Evolutionary conservation across 768 basidiomycete species (phyloP).

Genomic region (Trametes punicea): DNA sequence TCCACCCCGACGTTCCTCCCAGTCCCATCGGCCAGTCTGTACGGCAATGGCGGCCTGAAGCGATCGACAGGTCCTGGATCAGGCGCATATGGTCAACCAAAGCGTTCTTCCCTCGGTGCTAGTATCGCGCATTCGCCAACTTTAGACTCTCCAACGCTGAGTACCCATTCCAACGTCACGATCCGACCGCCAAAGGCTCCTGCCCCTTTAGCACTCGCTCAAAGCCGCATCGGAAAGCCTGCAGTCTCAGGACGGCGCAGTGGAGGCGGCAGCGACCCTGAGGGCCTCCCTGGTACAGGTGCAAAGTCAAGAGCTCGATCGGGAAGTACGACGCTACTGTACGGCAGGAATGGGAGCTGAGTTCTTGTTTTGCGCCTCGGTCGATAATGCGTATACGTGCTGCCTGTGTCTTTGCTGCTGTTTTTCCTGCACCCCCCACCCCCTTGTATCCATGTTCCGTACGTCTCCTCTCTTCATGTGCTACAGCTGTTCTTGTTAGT

Average conservation of each 20-base stretch:
- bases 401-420: neutral
- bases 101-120: slow-evolving; percentile 63
- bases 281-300: neutral
- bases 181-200: slow-evolving; percentile 26
- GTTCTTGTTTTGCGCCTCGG: neutral
- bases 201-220: slow-evolving; percentile 22
- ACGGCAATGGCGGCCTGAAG: slow-evolving; percentile 48
- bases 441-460: neutral
- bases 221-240: slow-evolving; percentile 35
- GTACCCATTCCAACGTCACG: slow-evolving; percentile 27
- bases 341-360: slow-evolving; percentile 15
- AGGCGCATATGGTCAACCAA: slow-evolving; percentile 41
- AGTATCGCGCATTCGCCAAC: slow-evolving; percentile 34
- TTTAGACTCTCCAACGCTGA: slow-evolving; percentile 10
- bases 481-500: slow-evolving; percentile 1
- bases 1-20: slow-evolving; percentile 76
- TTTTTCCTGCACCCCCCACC: neutral
- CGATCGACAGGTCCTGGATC: slow-evolving; percentile 53
- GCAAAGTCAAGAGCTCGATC: slow-evolving; percentile 27
- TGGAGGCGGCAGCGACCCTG: slow-evolving; percentile 23
- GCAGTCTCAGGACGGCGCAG: slow-evolving; percentile 26
- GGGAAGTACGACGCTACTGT: slow-evolving; percentile 21
- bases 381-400: neutral
- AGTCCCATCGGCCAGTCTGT: slow-evolving; percentile 53
- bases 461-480: neutral